Percentiles rank a stretch among this genome's conserved stretches.
phyloP scores from a whole-genome alignment of 1,284 basidiomycete genomes.

The Xerocomus nothofagi region DNA sequence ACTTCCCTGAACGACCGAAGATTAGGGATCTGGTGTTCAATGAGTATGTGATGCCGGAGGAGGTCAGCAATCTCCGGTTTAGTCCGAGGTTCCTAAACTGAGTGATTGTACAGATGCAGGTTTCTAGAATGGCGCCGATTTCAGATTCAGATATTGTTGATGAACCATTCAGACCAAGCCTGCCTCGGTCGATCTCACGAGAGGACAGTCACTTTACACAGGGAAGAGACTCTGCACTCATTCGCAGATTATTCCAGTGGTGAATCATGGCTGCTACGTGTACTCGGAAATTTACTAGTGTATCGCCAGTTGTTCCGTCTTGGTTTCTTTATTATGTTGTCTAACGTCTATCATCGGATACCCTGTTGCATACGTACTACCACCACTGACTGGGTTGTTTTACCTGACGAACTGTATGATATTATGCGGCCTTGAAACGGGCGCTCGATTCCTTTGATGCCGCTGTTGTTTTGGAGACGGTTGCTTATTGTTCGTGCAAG shows the following conservation, averaged over 20 bases:
- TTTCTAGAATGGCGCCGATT: slow-evolving; percentile 52
- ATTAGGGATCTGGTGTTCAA: slow-evolving; percentile 55
- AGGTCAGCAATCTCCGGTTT: slow-evolving; percentile 42
- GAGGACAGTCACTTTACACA: slow-evolving; percentile 34
- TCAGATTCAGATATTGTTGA: slow-evolving; percentile 45
- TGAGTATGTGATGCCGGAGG: slow-evolving; percentile 59
- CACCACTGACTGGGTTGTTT: slow-evolving; percentile 33
- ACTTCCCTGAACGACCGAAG: slow-evolving; percentile 49
- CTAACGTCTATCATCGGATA: slow-evolving; percentile 34
- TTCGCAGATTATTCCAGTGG: slow-evolving; percentile 37
- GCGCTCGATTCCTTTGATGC: not conserved
- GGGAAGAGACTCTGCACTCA: slow-evolving; percentile 35
- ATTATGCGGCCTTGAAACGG: slow-evolving; percentile 7
- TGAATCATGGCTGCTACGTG: slow-evolving; percentile 21
- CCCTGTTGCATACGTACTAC: slow-evolving; percentile 40
- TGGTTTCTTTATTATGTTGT: slow-evolving; percentile 32
- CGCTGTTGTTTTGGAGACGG: slow-evolving; percentile 13
- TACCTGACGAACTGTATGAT: slow-evolving; percentile 33
- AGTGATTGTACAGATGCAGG: slow-evolving; percentile 49
- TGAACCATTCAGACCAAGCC: slow-evolving; percentile 37
- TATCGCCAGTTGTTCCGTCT: slow-evolving; percentile 30
- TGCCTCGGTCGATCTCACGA: slow-evolving; percentile 35
- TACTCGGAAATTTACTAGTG: slow-evolving; percentile 28
- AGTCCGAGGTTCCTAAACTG: slow-evolving; percentile 2
- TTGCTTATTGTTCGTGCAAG: slow-evolving; percentile 13